phyloP scores from a whole-genome alignment of 331 rosid species.

The Stylosanthes scabra region DNA sequence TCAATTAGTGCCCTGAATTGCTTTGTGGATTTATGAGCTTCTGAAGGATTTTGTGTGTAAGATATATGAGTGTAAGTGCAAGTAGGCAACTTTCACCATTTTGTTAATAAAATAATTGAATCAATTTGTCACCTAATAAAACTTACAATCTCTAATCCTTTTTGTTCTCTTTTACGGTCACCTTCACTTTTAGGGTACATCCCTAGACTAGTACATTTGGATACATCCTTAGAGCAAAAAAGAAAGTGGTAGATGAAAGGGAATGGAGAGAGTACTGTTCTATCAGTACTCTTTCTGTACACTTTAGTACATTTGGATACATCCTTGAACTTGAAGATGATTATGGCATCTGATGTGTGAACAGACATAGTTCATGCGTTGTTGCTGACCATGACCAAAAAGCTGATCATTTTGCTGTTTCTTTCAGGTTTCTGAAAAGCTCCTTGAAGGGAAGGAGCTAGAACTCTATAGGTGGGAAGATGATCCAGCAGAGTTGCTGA shows the following conservation, averaged over 20 bases:
- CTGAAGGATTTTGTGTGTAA: not conserved
- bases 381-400: not conserved
- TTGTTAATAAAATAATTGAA: not conserved
- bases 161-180: too few relatives aligned
- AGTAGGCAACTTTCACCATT: not conserved
- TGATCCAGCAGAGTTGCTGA: constrained; percentile 58
- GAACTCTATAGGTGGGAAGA: constrained; percentile 82
- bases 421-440: constrained; percentile 69
- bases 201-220: too few relatives aligned
- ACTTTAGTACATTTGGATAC: too few relatives aligned
- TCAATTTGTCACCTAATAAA: not conserved
- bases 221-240: too few relatives aligned
- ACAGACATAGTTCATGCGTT: not conserved
- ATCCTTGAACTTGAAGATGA: too few relatives aligned
- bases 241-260: too few relatives aligned
- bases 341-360: too few relatives aligned
- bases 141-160: not conserved
- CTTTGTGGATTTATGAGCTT: not conserved
- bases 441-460: constrained; percentile 77
- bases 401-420: constrained; percentile 28
- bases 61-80: not conserved
- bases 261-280: not conserved
- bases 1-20: not conserved
- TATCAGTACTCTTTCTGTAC: not conserved
- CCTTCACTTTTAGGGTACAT: too few relatives aligned